These are phyloP conservation scores for Beauveria bassiana DNA, from an alignment of 2,329 filamentous ascomycete genomes.

Conservation along the genomic window DNA sequence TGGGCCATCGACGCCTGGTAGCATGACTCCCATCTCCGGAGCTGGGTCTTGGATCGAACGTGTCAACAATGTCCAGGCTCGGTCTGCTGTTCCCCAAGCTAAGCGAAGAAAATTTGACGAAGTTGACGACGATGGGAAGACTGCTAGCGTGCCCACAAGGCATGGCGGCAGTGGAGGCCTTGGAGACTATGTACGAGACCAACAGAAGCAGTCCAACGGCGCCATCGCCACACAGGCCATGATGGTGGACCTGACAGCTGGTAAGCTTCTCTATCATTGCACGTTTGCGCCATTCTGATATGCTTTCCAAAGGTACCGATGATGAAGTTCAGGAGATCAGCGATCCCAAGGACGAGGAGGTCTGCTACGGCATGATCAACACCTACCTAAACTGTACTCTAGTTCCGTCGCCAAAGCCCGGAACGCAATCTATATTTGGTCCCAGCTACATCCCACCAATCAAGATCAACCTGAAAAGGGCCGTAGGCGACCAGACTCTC, in stretches of 20 bases:
- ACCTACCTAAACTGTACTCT: slow-evolving; percentile 57
- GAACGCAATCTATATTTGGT: slow-evolving; percentile 49
- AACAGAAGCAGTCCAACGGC: slow-evolving; percentile 36
- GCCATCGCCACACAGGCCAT: slow-evolving; percentile 25
- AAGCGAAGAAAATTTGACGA: slow-evolving; percentile 59
- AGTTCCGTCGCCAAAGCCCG: slow-evolving; percentile 62
- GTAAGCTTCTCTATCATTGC: slow-evolving; percentile 28
- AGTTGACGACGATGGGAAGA: slow-evolving; percentile 33
- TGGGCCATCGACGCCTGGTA: slow-evolving; percentile 25
- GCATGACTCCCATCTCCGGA: slow-evolving; percentile 26
- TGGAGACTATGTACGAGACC: slow-evolving; percentile 58
- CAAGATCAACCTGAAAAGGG: slow-evolving; percentile 61
- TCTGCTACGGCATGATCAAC: slow-evolving; percentile 75
- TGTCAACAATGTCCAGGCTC: slow-evolving; percentile 66
- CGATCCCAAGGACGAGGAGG: slow-evolving; percentile 58
- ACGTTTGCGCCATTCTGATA: background rate
- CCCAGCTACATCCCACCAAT: slow-evolving; percentile 62
- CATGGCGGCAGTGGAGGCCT: slow-evolving; percentile 50
- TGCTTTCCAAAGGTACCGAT: slow-evolving; percentile 31
- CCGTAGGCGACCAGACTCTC: slow-evolving; percentile 44
- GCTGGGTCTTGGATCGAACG: slow-evolving; percentile 62
- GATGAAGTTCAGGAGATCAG: slow-evolving; percentile 51
- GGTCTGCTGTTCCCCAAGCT: slow-evolving; percentile 46
- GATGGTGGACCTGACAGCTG: slow-evolving; percentile 52
- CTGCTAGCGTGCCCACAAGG: slow-evolving; percentile 22